A percentile compares a stretch with the other conserved stretches of the same genome.
Evolutionary conservation across 345 rosid species (phyloP).

Genomic region (Lumnitzera racemosa): DNA sequence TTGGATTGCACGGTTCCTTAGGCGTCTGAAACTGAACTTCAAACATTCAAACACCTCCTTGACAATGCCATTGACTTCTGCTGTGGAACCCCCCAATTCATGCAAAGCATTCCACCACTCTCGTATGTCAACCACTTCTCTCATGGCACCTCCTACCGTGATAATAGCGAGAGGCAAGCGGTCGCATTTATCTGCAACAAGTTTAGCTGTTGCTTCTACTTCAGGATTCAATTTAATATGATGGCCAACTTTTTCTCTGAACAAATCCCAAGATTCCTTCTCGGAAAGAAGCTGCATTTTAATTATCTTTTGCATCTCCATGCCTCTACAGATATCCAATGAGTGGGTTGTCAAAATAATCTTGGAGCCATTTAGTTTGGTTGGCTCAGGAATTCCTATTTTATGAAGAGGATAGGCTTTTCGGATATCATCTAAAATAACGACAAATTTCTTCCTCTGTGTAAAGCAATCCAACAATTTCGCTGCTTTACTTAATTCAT

Average conservation of each 20-base stretch:
- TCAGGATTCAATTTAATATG: not conserved
- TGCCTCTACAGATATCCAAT: not conserved
- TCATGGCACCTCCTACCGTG: constrained; percentile 9
- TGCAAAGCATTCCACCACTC: constrained; percentile 14
- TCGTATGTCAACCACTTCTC: not conserved
- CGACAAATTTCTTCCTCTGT: not conserved
- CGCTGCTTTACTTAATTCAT: constrained; percentile 5
- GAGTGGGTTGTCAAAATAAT: constrained; percentile 18
- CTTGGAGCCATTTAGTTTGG: constrained; percentile 10
- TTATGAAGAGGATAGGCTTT: not conserved
- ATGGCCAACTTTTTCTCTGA: not conserved
- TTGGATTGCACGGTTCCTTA: not conserved
- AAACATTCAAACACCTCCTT: not conserved
- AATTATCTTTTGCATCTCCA: constrained; percentile 5
- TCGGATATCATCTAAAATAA: constrained; percentile 24
- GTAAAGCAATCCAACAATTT: not conserved
- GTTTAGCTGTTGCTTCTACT: not conserved
- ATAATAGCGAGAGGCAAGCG: constrained; percentile 16
- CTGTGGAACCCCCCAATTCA: not conserved
- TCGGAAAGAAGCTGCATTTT: constrained; percentile 4
- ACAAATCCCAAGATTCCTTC: constrained; percentile 11
- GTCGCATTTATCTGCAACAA: constrained; percentile 9
- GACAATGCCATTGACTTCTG: not conserved
- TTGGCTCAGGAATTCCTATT: constrained; percentile 6
- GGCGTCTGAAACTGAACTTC: constrained; percentile 13